Evolutionary conservation across 2,329 filamentous ascomycete species (phyloP).

Genomic region (Didymella pomorum): DNA sequence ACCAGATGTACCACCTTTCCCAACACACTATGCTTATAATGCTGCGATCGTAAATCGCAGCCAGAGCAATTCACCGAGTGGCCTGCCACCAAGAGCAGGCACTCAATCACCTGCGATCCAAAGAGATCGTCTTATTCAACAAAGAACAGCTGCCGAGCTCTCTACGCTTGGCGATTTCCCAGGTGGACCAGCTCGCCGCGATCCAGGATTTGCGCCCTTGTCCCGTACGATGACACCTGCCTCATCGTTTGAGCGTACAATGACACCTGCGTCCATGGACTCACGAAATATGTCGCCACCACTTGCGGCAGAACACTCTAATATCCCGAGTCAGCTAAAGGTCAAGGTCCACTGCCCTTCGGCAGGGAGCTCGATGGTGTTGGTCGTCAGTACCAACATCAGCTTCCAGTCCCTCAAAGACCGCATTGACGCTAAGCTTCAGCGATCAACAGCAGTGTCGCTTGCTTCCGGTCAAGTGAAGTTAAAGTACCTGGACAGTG

Average conservation of each 20-base stretch:
- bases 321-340: conserved; percentile 80
- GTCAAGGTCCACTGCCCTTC: conserved; percentile 85
- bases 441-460: conserved; percentile 82
- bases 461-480: conserved; percentile 84
- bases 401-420: conserved; percentile 93
- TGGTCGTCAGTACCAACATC: conserved; percentile 97
- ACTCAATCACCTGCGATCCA: conserved; percentile 76
- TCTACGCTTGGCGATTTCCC: conserved; percentile 51
- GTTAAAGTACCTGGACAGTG: conserved; percentile 83
- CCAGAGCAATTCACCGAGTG: conserved; percentile 80
- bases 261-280: conserved; percentile 50
- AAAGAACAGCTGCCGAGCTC: conserved; percentile 46
- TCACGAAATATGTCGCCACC: conserved; percentile 52
- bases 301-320: conserved; percentile 40
- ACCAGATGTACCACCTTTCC: conserved; percentile 63
- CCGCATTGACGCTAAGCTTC: conserved; percentile 93
- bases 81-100: conserved; percentile 71
- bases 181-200: conserved; percentile 41
- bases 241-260: conserved; percentile 51
- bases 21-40: conserved; percentile 64
- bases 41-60: conserved; percentile 74
- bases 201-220: conserved; percentile 40
- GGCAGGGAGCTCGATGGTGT: conserved; percentile 87
- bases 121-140: conserved; percentile 62
- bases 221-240: conserved; percentile 50